phyloP scores from a whole-genome alignment of 768 basidiomycete genomes.

The Mycena epipterygia region DNA sequence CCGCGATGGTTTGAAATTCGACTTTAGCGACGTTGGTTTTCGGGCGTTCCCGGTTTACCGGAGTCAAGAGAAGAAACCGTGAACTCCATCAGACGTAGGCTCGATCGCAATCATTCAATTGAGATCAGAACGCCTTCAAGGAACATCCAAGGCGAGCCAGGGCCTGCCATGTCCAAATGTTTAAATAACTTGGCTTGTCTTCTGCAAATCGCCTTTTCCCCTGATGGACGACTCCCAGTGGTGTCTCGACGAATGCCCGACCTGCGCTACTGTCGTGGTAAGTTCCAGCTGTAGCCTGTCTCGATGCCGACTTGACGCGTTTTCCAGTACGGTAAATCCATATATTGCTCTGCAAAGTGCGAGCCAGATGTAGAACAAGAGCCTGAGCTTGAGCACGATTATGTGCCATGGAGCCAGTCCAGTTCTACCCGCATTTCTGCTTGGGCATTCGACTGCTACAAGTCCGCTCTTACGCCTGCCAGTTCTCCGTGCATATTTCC shows the following conservation, averaged over 20 bases:
- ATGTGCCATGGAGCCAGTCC: slow-evolving; percentile 3
- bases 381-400: background rate
- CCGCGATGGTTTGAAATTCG: too few species aligned
- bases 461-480: slow-evolving; percentile 7
- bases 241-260: slow-evolving; percentile 35
- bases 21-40: too few species aligned
- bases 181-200: slow-evolving; percentile 22
- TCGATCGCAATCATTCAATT: slow-evolving; percentile 15
- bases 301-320: slow-evolving; percentile 1
- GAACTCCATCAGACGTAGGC: slow-evolving; percentile 21
- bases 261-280: slow-evolving; percentile 32
- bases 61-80: slow-evolving; percentile 15
- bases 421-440: slow-evolving; percentile 18
- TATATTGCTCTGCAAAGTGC: slow-evolving; percentile 32
- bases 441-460: slow-evolving; percentile 34
- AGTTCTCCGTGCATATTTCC: slow-evolving; percentile 13
- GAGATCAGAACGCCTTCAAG: slow-evolving; percentile 20
- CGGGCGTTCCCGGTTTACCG: slow-evolving; percentile 6
- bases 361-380: slow-evolving; percentile 19
- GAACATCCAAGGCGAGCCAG: background rate
- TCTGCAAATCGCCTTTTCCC: background rate
- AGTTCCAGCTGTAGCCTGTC: background rate
- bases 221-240: slow-evolving; percentile 32
- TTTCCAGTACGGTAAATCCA: slow-evolving; percentile 20
- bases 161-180: background rate